phyloP scores from a whole-genome alignment of 306 rosid genomes.

The Erythrophleum fordii region DNA sequence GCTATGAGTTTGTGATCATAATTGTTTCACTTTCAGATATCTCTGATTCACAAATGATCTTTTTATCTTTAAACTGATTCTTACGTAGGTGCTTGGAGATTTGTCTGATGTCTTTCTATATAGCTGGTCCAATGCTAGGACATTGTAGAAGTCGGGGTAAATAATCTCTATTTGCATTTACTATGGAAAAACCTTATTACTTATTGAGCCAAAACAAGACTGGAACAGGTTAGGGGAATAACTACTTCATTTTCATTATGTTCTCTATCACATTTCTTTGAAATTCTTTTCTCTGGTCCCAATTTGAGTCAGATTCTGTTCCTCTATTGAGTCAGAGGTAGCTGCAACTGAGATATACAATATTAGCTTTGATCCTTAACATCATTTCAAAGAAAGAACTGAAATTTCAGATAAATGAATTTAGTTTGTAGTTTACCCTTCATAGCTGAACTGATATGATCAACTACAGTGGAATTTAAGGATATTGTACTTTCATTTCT shows the following conservation, averaged over 20 bases:
- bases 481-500: neutral
- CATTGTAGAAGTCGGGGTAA: neutral
- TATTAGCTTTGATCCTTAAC: neutral
- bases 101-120: neutral
- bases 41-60: neutral
- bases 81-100: neutral
- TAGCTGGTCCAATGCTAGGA: neutral
- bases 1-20: neutral
- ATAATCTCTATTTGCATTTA: neutral
- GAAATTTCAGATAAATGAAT: neutral
- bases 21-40: neutral
- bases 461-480: neutral
- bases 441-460: neutral
- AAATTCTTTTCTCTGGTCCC: neutral
- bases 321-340: neutral
- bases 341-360: neutral
- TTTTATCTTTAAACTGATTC: neutral
- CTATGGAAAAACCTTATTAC: neutral
- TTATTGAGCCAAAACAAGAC: neutral
- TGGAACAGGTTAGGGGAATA: neutral
- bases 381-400: neutral
- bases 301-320: conserved; percentile 11
- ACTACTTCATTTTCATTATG: neutral
- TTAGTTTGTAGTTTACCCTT: neutral
- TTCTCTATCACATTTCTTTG: neutral